Evolutionary conservation across 2,329 filamentous ascomycete species (phyloP), one percentile per base, ranked within the genome.

Genomic region (Fusarium pseudonygamai): DNA sequence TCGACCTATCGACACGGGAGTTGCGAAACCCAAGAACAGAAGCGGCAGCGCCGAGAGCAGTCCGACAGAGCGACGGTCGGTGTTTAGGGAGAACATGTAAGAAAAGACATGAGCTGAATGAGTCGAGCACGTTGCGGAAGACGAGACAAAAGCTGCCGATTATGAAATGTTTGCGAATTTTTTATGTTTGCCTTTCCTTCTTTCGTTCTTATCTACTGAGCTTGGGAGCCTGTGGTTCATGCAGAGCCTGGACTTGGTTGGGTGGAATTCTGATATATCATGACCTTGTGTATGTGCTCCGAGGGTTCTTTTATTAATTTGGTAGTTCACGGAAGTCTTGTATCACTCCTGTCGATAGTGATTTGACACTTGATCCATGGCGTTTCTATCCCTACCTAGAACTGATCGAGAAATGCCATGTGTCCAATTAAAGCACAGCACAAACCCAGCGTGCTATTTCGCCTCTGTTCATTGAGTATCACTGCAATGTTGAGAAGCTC

Each of bases 31-130:
- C 16, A 76, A 74, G 72, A 69, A 72, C 36, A 75, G 71, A 46
- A 76, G 78, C 26, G 83, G 81, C 14, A 84, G 83, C 72, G 76
- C 74, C 30, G 84, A 84, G 36, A 86, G 88, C 64, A 92, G 90
- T 79, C 89, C 90, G n/a, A 88, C 88, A 14, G 91, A 92, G 84
- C 85, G 92, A 81, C 87, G 88, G 79, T 93, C 91, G 69, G 87
- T 93, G 73, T 94, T 94, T 78, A 85, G 87, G 67, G 92, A 94
- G 83, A 87, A 92, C 71, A 87, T 94, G 79, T 93, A 80, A 81
- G 43, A 34, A 24, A 26, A 40, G 52, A 49, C 26, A 42, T 43
- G 30, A n/a, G 30, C 14, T 45, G 53, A 50, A 26, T 18, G 32
- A 45, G 45, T 49, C 61, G 52, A 61, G 30, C 47, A 26, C 46